Evolutionary conservation across 108 stramenopile species (phyloP), one percentile per base, ranked within the genome.

Genomic region (Nitzschia inconspicua): DNA sequence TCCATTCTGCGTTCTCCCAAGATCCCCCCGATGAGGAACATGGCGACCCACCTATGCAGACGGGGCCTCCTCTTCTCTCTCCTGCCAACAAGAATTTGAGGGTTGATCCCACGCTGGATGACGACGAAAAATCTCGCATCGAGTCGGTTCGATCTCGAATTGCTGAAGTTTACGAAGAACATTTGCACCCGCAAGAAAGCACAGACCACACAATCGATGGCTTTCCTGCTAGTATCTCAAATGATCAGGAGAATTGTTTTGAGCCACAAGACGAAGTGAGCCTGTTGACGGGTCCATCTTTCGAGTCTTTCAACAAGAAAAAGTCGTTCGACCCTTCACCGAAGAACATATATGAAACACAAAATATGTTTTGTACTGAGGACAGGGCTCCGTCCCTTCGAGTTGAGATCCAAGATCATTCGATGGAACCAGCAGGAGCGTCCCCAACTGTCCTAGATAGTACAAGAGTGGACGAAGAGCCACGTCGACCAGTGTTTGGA

Each of bases 1-100:
- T n/a, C 4, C 3, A 19, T 19, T 24, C 46, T 46, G 20, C 19
- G 0, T 57, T 71, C 37, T 50, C 70, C 9, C 55, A 55, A 39
- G 70, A 71, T 49, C 70, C 70, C 11, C 70, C 70, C 9, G 70
- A 71, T 63, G 54, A 71, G 24, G 61, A 57, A 7, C 50, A 63
- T 41, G 70, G 61, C 14, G 70, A 71, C 49, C 70, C 70, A 22
- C 70, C 70, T 10, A 36, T 34, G 19, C 42, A 46, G 30, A 39
- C 53, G 1, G 61, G 54, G 31, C 55, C 30, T 18, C 68, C 68
- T 11, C 16, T 60, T 19, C 8, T 44, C 20, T 60, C 68, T 32
- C 68, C 59, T 26, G 52, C 57, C 13, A 60, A 43, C 26, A 50
- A 50, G 49, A 11, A 40, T 26, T 13, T 31, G 36, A 25, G 43